phyloP scores from a whole-genome alignment of 768 basidiomycete genomes.

The Pilatotrama ljubarskyi region DNA sequence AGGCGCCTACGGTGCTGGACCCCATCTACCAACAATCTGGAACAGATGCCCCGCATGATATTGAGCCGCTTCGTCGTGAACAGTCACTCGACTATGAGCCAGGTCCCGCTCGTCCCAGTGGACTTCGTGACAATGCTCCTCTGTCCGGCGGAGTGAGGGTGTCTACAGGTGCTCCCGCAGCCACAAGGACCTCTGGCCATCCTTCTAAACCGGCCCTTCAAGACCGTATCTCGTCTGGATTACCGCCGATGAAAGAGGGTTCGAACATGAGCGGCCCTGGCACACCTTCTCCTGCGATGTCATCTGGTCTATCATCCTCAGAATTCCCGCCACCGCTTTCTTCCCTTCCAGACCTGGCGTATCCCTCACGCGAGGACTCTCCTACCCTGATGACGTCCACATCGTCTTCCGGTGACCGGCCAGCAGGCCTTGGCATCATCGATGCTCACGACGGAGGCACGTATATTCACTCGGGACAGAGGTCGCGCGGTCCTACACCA shows the following conservation, averaged over 20 bases:
- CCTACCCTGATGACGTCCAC: background rate
- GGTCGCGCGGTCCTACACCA: background rate
- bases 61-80: background rate
- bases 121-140: background rate
- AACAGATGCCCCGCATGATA: background rate
- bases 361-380: constrained; percentile 1
- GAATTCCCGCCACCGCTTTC: background rate
- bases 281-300: background rate
- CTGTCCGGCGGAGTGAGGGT: too few relatives aligned
- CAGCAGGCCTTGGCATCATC: background rate
- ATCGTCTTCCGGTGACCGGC: background rate
- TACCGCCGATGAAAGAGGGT: background rate
- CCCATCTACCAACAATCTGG: background rate
- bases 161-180: background rate
- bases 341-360: constrained; percentile 7
- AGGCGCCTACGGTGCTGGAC: background rate
- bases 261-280: background rate
- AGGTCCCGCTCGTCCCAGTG: background rate
- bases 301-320: background rate
- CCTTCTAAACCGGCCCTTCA: too few relatives aligned
- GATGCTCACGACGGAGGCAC: background rate
- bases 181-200: background rate
- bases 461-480: background rate
- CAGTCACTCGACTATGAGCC: constrained; percentile 10
- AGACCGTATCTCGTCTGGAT: too few relatives aligned